Percentiles rank a stretch among this genome's conserved stretches.
These are phyloP conservation scores for Podaxis sp. DNA, from an alignment of 768 basidiomycete species.

Conservation along the genomic window DNA sequence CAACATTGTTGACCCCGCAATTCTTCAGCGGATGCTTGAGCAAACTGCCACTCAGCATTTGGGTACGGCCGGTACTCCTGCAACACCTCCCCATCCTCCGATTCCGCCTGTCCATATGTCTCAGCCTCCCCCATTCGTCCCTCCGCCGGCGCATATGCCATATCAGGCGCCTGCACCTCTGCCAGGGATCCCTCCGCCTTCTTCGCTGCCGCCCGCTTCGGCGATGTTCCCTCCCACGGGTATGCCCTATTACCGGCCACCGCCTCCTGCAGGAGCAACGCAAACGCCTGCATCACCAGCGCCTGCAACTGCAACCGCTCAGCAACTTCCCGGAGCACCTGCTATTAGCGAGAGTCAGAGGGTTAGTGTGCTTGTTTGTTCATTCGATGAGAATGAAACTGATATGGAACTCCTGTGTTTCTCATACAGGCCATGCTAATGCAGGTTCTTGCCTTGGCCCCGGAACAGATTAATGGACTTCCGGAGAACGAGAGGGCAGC, in stretches of 20 bases:
- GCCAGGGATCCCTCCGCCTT: conserved; percentile 29
- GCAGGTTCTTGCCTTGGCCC: conserved; percentile 81
- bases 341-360: conserved; percentile 56
- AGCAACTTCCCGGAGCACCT: conserved; percentile 30
- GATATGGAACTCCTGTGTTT: conserved; percentile 12
- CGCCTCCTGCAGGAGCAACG: background rate
- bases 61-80: conserved; percentile 19
- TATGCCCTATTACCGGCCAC: conserved; percentile 26
- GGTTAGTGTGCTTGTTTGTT: conserved; percentile 23
- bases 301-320: conserved; percentile 27
- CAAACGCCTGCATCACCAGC: conserved; percentile 23
- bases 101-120: conserved; percentile 37
- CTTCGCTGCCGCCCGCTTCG: conserved; percentile 24
- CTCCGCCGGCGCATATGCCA: conserved; percentile 31
- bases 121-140: conserved; percentile 45
- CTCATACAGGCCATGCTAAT: conserved; percentile 68
- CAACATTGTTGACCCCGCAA: conserved; percentile 87
- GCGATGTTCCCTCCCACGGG: conserved; percentile 33
- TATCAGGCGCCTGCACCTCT: conserved; percentile 33
- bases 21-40: conserved; percentile 70
- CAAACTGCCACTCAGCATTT: conserved; percentile 30
- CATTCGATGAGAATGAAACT: conserved; percentile 17
- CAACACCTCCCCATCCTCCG: conserved; percentile 25
- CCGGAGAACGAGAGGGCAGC: conserved; percentile 77
- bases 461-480: conserved; percentile 79